Evolutionary conservation across 1,284 basidiomycete genomes (phyloP), one percentile per base, ranked within the genome.

Genomic region (Erythrobasidium hasegawianum): DNA sequence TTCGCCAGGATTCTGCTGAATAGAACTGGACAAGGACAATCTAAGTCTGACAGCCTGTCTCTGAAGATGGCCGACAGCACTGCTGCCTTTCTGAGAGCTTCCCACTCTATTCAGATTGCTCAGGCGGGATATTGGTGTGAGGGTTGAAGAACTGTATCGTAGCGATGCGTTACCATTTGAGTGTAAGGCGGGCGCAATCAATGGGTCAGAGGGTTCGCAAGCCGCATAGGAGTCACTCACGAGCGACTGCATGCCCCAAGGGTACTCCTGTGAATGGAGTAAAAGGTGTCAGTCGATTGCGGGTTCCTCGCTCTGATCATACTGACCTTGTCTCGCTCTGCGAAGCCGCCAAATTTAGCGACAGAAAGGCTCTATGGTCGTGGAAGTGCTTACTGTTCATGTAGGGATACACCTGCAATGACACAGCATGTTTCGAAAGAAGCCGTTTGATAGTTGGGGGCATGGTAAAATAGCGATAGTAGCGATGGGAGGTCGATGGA

Each of bases 321-420:
- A 22, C 59, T 24, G 33, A 62, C 59, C 53, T 65, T 65, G 62
- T 65, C 62, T 24, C 62, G 62, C 62, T 65, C n/a, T 14, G 43
- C 20, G 13, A 47, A 41, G 27, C 5, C 13, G 13, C n/a, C 57
- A 59, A 33, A 41, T 2, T 45, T n/a, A 45, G 41, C 16, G 20
- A 7, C 7, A 16, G 39, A 22, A 11, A n/a, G n/a, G 13, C n/a
- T 14, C 24, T 5, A 20, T n/a, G 14, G 57, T 5, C 8, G n/a
- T 24, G 16, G 16, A 50, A 8, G 24, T 11, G 20, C 62, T n/a
- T 20, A 65, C 62, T 65, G 62, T 65, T 65, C 62, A 65, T 65
- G 62, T 65, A 65, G 26, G 50, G 53, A 56, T 24, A 5, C 2
- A 22, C 27, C 26, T 40, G 54, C 13, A n/a, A 22, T 24, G 11